phyloP scores from a whole-genome alignment of 495 filamentous ascomycete genomes.

The Cetradonia linearis region DNA sequence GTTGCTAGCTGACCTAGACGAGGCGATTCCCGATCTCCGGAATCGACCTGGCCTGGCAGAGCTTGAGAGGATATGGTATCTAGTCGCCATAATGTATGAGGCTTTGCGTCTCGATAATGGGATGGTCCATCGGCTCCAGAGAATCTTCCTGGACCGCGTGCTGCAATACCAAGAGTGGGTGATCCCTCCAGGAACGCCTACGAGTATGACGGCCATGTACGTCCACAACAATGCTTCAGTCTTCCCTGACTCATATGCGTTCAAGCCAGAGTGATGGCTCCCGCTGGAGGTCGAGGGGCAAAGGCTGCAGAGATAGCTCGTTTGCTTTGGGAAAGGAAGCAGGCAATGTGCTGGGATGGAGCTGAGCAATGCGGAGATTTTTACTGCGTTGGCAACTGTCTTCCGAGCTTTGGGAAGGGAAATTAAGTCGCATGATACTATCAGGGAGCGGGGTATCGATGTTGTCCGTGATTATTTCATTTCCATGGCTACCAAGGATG shows the following conservation, averaged over 20 bases:
- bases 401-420: slow-evolving; percentile 31
- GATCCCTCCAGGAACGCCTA: slow-evolving; percentile 28
- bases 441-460: slow-evolving; percentile 5
- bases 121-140: slow-evolving; percentile 30
- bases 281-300: slow-evolving; percentile 1
- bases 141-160: slow-evolving; percentile 31
- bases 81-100: slow-evolving; percentile 36
- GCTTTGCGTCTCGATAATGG: slow-evolving; percentile 23
- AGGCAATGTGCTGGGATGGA: slow-evolving; percentile 33
- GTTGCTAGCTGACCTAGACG: slow-evolving; percentile 29
- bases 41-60: slow-evolving; percentile 13
- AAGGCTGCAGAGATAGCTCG: slow-evolving; percentile 17
- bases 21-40: slow-evolving; percentile 18
- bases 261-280: slow-evolving; percentile 21
- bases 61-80: slow-evolving; percentile 31
- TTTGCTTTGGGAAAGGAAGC: slow-evolving; percentile 29
- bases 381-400: slow-evolving; percentile 33
- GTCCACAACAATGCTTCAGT: slow-evolving; percentile 14
- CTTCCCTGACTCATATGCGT: slow-evolving; percentile 17
- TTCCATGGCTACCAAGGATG: background rate
- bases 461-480: slow-evolving; percentile 4
- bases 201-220: slow-evolving; percentile 28
- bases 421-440: slow-evolving; percentile 8
- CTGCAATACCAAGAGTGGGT: slow-evolving; percentile 20
- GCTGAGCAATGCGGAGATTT: slow-evolving; percentile 38